Percentiles rank a stretch among this genome's conserved stretches.
Evolutionary conservation across 1,284 basidiomycete species (phyloP).

Genomic region (Pisolithus thermaeus): DNA sequence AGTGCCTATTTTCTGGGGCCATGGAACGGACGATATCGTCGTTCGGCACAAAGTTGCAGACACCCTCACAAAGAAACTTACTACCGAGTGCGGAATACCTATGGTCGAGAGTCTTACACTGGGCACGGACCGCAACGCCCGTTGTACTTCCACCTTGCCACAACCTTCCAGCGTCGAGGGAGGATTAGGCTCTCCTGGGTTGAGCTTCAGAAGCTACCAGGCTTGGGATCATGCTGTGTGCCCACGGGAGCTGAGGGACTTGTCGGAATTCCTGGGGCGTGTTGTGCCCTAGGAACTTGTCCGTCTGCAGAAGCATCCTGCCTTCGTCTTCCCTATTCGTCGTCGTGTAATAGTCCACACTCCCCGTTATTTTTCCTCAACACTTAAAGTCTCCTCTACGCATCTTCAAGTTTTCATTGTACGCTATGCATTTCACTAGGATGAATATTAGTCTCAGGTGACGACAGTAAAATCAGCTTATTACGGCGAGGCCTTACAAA

Average conservation of each 20-base stretch:
- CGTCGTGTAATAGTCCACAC: neutral
- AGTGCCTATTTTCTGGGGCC: slow-evolving; percentile 85
- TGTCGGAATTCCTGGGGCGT: slow-evolving; percentile 57
- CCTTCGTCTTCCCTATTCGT: neutral
- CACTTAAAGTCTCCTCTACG: no score
- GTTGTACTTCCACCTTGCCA: neutral
- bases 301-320: neutral
- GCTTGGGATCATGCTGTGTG: slow-evolving; percentile 61
- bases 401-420: no score
- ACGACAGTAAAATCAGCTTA: neutral
- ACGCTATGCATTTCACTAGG: no score
- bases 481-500: neutral
- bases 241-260: slow-evolving; percentile 54
- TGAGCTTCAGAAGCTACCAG: slow-evolving; percentile 58
- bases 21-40: slow-evolving; percentile 74
- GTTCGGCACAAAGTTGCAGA: slow-evolving; percentile 49
- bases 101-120: slow-evolving; percentile 24
- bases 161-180: slow-evolving; percentile 18
- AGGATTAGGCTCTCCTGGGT: slow-evolving; percentile 33
- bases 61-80: slow-evolving; percentile 51
- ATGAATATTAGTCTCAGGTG: no score
- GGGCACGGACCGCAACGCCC: slow-evolving; percentile 5
- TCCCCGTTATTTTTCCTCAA: no score
- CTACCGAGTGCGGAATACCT: slow-evolving; percentile 43
- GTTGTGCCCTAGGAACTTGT: slow-evolving; percentile 32